Evolutionary conservation across 2,329 filamentous ascomycete species (phyloP), one percentile per base, ranked within the genome.

Genomic region (Aspergillus eucalypticola): DNA sequence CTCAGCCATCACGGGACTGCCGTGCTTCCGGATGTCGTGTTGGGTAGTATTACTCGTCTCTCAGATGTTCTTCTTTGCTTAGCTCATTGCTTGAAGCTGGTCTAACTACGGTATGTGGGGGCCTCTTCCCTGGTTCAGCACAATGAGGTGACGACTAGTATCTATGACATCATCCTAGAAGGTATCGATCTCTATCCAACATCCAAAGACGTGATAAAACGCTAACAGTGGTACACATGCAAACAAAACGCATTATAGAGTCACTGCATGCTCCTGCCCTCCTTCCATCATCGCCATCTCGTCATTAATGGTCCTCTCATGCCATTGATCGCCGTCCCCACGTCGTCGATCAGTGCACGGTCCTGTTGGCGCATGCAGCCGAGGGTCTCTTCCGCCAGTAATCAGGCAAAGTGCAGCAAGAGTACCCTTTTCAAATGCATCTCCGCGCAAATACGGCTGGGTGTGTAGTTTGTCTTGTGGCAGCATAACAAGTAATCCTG

Each of bases 301-400:
- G 17, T 52, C 50, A 21, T 11, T 19, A 21, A n/a, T 53, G 13
- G 21, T 39, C 29, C 39, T 46, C 8, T 13, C 19, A 44, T 35
- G 53, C n/a, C 17, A 39, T 32, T 46, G 53, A 55, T 46, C 39
- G 53, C 17, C 39, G 10, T 48, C 50, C 38, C 54, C 56, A 56
- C 54, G 44, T 46, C 50, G 56, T 57, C 57, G 59, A 66, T 66
- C 62, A 35, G 52, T 59, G 60, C 62, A 63, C 59, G 58, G 60
- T 49, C 57, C 58, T 50, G 41, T 48, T 25, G 32, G 39, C 52
- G 52, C 52, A 17, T 17, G 38, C 53, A 55, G 39, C 38, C 21
- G 15, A 49, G 46, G 19, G 46, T 32, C 25, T 50, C 25, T 25
- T 50, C 46, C 46, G 25, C 46, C 46, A 50, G 46, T 50, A n/a